Percentiles rank a stretch among this genome's conserved stretches.
Evolutionary conservation across 495 filamentous ascomycete species (phyloP).

Genomic region (Neurospora africana): DNA sequence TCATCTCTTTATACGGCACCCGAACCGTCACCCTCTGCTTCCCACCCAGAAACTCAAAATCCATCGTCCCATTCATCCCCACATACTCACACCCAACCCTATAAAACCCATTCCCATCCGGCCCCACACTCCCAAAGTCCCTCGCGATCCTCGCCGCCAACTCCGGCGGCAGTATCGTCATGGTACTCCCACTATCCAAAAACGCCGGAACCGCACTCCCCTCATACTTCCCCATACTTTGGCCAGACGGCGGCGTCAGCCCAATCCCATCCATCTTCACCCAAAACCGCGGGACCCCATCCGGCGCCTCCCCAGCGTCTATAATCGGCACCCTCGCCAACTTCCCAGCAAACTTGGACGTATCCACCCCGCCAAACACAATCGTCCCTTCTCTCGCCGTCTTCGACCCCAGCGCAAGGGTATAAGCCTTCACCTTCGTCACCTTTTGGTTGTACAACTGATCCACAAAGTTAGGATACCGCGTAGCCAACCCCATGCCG

Average conservation of each 20-base stretch:
- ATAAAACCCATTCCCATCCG: conserved; percentile 43
- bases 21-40: conserved; percentile 45
- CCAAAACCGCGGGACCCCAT: conserved; percentile 37
- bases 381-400: conserved; percentile 55
- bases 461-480: conserved; percentile 37
- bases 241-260: conserved; percentile 33
- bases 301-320: conserved; percentile 30
- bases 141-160: conserved; percentile 52
- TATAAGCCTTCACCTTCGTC: conserved; percentile 36
- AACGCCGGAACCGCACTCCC: conserved; percentile 53
- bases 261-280: conserved; percentile 54
- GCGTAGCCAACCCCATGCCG: conserved; percentile 29
- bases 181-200: conserved; percentile 79
- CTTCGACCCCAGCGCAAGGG: conserved; percentile 37
- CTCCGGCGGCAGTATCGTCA: conserved; percentile 72
- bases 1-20: conserved; percentile 48
- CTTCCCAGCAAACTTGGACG: conserved; percentile 64
- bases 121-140: conserved; percentile 49
- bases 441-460: conserved; percentile 29
- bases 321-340: conserved; percentile 61
- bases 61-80: conserved; percentile 50
- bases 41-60: conserved; percentile 54
- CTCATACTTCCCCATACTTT: conserved; percentile 31
- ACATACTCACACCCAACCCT: conserved; percentile 64
- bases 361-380: conserved; percentile 88